A percentile compares a stretch with the other conserved stretches of the same genome.
Evolutionary conservation across 140 eudicot genomes (phyloP).

Genomic region (Erigeron philadelphicus): DNA sequence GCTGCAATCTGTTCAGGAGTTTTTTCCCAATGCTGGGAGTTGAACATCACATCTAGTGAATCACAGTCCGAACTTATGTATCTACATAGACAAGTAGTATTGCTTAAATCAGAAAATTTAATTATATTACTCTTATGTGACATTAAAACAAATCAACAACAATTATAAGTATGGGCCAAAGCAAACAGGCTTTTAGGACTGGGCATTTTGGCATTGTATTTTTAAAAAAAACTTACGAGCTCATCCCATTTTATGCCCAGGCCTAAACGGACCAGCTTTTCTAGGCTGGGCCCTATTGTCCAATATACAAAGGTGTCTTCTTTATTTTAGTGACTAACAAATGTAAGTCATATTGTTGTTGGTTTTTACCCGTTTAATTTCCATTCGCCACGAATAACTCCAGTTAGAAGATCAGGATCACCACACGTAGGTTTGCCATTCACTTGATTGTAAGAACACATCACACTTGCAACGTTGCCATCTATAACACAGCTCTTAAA

Average conservation of each 20-base stretch:
- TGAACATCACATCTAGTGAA: slow-evolving; percentile 61
- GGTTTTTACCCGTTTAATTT: slow-evolving; percentile 62
- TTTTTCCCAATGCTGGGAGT: slow-evolving; percentile 61
- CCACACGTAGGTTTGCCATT: slow-evolving; percentile 90
- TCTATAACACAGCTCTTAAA: slow-evolving; percentile 83
- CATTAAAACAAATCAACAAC: background rate
- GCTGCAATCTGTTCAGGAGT: slow-evolving; percentile 81
- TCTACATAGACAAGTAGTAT: slow-evolving; percentile 28
- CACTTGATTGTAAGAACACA: slow-evolving; percentile 95
- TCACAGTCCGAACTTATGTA: slow-evolving; percentile 90
- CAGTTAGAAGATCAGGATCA: slow-evolving; percentile 64
- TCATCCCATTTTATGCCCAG: no score
- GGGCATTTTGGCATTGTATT: background rate
- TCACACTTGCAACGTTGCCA: slow-evolving; percentile 91
- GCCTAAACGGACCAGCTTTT: no score
- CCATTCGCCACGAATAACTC: slow-evolving; percentile 82
- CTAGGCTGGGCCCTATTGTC: no score
- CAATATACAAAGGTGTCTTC: no score
- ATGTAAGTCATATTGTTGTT: slow-evolving; percentile 8
- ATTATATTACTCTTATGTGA: background rate
- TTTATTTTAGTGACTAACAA: background rate
- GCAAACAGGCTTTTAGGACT: background rate
- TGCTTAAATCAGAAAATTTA: slow-evolving; percentile 4
- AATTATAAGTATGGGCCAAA: background rate
- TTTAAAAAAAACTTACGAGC: no score